Conservation (phyloP, 148 eudicot species). For the Vaccinium vitisidaea region DNA sequence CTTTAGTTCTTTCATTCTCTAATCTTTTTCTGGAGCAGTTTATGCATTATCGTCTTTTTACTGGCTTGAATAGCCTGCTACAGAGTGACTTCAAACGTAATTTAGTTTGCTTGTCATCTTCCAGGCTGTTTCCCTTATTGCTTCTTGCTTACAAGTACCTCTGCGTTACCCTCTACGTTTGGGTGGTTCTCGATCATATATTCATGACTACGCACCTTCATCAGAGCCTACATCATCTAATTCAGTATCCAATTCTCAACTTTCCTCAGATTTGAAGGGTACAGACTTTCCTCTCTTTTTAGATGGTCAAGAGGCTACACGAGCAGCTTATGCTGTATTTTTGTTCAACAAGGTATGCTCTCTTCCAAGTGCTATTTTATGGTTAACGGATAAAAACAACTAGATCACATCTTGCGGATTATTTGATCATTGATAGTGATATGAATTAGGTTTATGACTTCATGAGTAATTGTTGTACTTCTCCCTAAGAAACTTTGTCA, state of each 20-base stretch:
- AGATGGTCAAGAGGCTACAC: slow-evolving; percentile 94
- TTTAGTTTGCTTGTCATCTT: slow-evolving; percentile 19
- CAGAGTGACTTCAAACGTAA: neutral
- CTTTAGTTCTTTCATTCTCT: neutral
- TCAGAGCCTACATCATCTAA: slow-evolving; percentile 51
- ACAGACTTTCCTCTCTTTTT: slow-evolving; percentile 86
- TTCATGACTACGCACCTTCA: slow-evolving; percentile 72
- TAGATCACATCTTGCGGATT: neutral
- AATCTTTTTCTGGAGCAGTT: neutral
- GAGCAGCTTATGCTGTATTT: slow-evolving; percentile 94
- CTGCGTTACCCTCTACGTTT: slow-evolving; percentile 82
- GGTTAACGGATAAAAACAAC: slow-evolving; percentile 1
- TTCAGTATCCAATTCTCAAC: slow-evolving; percentile 37
- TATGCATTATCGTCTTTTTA: neutral
- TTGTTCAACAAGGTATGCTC: slow-evolving; percentile 84
- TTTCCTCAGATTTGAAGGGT: slow-evolving; percentile 46
- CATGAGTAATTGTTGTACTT: neutral
- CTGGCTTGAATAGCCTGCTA: neutral
- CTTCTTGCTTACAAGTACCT: slow-evolving; percentile 77
- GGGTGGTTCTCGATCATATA: slow-evolving; percentile 90
- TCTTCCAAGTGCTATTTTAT: neutral
- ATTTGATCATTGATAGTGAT: neutral
- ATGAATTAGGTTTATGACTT: neutral
- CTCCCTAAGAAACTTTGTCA: neutral
- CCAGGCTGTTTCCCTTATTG: slow-evolving; percentile 82